phyloP scores from a whole-genome alignment of 208 protist genomes.

The Leishmania amazonensis region DNA sequence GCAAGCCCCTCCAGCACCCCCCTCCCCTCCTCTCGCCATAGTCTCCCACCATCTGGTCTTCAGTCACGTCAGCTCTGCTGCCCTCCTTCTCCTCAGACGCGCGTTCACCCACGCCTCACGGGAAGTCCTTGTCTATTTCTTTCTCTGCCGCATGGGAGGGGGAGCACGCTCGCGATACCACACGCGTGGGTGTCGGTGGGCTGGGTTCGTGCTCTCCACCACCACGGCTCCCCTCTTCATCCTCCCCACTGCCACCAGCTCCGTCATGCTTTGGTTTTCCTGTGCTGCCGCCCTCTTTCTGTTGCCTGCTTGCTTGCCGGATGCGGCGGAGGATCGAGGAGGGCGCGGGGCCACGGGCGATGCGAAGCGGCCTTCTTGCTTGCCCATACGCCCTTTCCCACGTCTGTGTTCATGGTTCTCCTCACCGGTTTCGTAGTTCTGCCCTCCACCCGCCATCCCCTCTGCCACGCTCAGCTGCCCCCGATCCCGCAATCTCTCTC shows the following conservation, averaged over 20 bases:
- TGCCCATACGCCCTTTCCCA: neutral
- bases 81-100: neutral
- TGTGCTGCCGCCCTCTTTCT: no score
- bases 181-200: neutral
- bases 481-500: no score
- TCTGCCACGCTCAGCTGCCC: neutral
- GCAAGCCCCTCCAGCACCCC: neutral
- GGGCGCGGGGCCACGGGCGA: no score
- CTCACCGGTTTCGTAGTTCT: no score
- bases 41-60: neutral
- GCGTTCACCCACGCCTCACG: neutral
- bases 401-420: neutral
- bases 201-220: neutral
- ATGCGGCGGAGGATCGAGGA: no score
- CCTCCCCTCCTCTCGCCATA: no score
- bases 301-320: neutral
- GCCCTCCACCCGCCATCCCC: neutral
- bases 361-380: neutral
- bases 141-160: neutral
- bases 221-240: neutral
- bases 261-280: neutral
- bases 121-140: neutral
- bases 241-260: no score
- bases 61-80: neutral
- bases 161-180: neutral